Percentiles rank a stretch among this genome's conserved stretches.
These are phyloP conservation scores for Fusarium pilosicola DNA, from an alignment of 2,329 filamentous ascomycete species.

Conservation along the genomic window DNA sequence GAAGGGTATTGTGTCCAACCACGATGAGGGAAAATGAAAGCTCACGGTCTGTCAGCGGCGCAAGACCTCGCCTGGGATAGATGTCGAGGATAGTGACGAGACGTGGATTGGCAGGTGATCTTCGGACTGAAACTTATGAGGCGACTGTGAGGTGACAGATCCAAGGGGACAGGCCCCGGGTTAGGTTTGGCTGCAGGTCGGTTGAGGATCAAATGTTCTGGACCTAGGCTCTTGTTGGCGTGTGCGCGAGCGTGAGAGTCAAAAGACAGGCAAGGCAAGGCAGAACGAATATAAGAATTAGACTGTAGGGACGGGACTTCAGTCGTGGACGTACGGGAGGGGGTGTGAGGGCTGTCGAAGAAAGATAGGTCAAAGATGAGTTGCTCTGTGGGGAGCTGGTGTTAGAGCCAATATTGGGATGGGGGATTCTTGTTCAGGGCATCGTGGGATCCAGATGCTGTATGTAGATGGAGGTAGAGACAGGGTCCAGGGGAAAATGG, in stretches of 20 bases:
- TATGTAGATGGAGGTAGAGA: conserved; percentile 28
- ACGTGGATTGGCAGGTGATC: conserved; percentile 38
- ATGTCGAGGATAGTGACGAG: conserved; percentile 27
- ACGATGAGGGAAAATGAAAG: conserved; percentile 15
- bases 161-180: conserved; percentile 19
- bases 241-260: conserved; percentile 26
- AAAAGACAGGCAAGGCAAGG: conserved; percentile 21
- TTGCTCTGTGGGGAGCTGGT: conserved; percentile 24
- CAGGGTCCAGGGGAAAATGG: conserved; percentile 36
- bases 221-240: conserved; percentile 32
- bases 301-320: conserved; percentile 18
- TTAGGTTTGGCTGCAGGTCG: conserved; percentile 36
- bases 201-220: conserved; percentile 38
- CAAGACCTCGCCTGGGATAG: conserved; percentile 28
- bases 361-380: conserved; percentile 10
- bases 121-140: conserved; percentile 38
- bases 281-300: conserved; percentile 22
- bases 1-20: conserved; percentile 34
- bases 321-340: conserved; percentile 17
- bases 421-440: conserved; percentile 27
- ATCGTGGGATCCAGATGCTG: conserved; percentile 32
- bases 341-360: conserved; percentile 14
- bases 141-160: conserved; percentile 40
- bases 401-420: conserved; percentile 26
- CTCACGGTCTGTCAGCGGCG: conserved; percentile 32